Conservation (phyloP, 2,329 filamentous ascomycete species). For the Cucurbitaria berberidis region DNA sequence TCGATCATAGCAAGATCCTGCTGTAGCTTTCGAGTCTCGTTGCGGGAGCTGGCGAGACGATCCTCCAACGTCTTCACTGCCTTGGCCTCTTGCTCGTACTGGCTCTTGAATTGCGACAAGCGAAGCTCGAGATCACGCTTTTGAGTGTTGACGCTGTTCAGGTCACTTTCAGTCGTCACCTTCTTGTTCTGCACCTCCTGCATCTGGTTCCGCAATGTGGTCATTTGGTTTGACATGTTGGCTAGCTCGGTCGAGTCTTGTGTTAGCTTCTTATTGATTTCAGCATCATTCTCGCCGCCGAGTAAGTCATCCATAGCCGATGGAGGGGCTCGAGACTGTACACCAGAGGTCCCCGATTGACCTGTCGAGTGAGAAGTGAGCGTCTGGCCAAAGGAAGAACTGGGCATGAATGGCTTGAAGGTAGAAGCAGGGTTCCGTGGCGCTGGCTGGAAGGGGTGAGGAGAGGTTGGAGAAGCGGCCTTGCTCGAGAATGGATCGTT, state of each 20-base stretch:
- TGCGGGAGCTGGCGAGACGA: constrained; percentile 74
- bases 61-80: constrained; percentile 85
- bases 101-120: constrained; percentile 79
- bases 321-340: constrained; percentile 49
- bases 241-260: constrained; percentile 91
- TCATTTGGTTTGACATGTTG: constrained; percentile 94
- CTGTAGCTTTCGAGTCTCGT: constrained; percentile 83
- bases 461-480: constrained; percentile 61
- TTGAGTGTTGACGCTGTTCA: constrained; percentile 80
- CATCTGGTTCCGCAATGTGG: constrained; percentile 89
- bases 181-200: constrained; percentile 89
- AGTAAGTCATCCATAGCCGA: constrained; percentile 80
- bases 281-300: constrained; percentile 81
- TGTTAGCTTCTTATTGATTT: constrained; percentile 85
- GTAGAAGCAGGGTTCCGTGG: constrained; percentile 54
- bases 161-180: constrained; percentile 76
- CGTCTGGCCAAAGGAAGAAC: constrained; percentile 88
- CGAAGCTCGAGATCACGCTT: constrained; percentile 93
- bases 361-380: constrained; percentile 80
- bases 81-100: constrained; percentile 93
- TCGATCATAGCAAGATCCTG: constrained; percentile 84
- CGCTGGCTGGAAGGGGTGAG: constrained; percentile 55
- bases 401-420: constrained; percentile 92
- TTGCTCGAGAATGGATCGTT: constrained; percentile 68
- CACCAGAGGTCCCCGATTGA: constrained; percentile 56